Evolutionary conservation across 495 filamentous ascomycete genomes (phyloP).

Genomic region (Oleoguttula mirabilis): DNA sequence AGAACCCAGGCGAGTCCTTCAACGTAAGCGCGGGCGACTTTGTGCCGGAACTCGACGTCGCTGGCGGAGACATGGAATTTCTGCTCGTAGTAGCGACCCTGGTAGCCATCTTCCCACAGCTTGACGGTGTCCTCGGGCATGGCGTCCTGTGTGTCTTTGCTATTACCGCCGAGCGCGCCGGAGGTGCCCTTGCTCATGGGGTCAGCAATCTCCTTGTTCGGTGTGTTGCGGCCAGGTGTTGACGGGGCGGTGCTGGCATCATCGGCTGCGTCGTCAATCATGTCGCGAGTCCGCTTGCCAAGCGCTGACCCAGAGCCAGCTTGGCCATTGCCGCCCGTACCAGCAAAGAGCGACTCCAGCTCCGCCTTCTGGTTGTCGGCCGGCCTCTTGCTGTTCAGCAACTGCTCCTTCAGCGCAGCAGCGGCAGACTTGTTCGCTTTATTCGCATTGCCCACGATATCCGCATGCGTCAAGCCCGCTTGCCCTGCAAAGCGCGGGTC

Average conservation of each 20-base stretch:
- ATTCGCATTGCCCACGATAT: constrained; percentile 47
- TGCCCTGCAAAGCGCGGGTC: constrained; percentile 12
- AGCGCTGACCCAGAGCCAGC: constrained; percentile 4
- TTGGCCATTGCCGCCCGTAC: neutral
- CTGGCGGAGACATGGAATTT: constrained; percentile 82
- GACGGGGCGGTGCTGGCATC: constrained; percentile 23
- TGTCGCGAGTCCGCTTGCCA: constrained; percentile 18
- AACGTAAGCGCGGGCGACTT: constrained; percentile 88
- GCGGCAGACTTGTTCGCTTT: constrained; percentile 90
- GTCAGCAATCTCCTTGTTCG: constrained; percentile 30
- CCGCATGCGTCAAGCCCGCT: constrained; percentile 15
- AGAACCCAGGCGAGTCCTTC: constrained; percentile 98
- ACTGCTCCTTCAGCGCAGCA: constrained; percentile 70
- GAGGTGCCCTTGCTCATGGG: constrained; percentile 8
- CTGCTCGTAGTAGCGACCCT: constrained; percentile 90
- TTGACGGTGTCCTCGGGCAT: constrained; percentile 66
- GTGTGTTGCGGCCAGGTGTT: constrained; percentile 46
- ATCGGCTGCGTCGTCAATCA: constrained; percentile 17
- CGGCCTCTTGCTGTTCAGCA: constrained; percentile 41
- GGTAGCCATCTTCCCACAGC: constrained; percentile 92
- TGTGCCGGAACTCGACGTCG: constrained; percentile 75
- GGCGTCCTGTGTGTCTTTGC: constrained; percentile 37
- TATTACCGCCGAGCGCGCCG: constrained; percentile 17
- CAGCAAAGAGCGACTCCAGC: constrained; percentile 14
- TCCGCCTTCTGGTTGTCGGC: constrained; percentile 15